Base-by-base conservation (phyloP, 495 filamentous ascomycete species). In the Xylaria nigripes region DNA sequence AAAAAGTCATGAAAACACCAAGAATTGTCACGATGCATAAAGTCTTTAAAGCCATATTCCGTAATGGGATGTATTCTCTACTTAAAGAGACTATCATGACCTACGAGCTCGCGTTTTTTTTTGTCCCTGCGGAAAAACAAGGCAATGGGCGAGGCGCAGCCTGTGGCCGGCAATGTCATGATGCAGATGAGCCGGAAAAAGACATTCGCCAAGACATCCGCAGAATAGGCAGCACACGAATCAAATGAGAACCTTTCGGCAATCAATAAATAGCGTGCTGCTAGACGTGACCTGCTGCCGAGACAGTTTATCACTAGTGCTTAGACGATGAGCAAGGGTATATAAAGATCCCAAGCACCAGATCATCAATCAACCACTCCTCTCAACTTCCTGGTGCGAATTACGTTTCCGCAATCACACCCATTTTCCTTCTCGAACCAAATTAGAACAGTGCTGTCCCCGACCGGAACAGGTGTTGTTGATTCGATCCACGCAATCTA, bases 381-480 rank as follows among this genome's bases (percentile, higher is more conserved):
- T 49, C 22, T 36, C 10, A 4, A 43, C 44, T 32, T 48, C 30
- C 15, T 52, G 53, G 45, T 22, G 18, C 7, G 45, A 55, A 22
- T 15, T 9, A 27, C 19, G 34, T 25, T 55, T 55, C 38, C 38
- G 36, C 18, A 24, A 32, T 43, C 52, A 24, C 6, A 4, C 45
- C 47, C 57, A 41, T 59, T 40, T 38, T 30, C 54, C 50, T 48
- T 38, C 12, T 40, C 16, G 43, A 47, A 47, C 40, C 53, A 46
- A 69, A 76, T 74, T 75, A 76, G 51, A 71, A 73, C 73, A 74
- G 71, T 72, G 72, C 67, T 67, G 55, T n/a, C n/a, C 79, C 40
- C 78, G 81, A 83, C 81, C 81, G 79, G 83, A 81, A 81, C 79
- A 81, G 74, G 76, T 71, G 61, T 67, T 67, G 65, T 68, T 66